Evolutionary conservation across 768 basidiomycete species (phyloP).

Genomic region (Trametes meyenii): DNA sequence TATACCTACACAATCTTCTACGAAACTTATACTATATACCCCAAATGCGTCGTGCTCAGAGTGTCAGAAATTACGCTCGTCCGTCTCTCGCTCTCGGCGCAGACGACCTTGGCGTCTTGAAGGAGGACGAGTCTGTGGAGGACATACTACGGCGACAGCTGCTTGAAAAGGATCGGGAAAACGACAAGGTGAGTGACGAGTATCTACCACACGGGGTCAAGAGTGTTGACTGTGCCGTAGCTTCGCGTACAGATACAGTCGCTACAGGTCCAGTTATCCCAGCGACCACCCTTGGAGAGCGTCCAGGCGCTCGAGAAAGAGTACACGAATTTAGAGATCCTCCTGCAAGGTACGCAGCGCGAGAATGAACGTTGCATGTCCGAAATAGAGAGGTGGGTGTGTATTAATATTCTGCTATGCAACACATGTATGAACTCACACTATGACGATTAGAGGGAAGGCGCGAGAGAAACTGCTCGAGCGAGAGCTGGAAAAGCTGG

Average conservation of each 20-base stretch:
- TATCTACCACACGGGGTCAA: background rate
- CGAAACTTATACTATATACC: background rate
- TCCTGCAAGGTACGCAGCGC: conserved; percentile 78
- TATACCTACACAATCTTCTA: background rate
- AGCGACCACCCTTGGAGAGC: conserved; percentile 68
- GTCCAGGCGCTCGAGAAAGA: conserved; percentile 72
- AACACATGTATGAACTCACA: background rate
- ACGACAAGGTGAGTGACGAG: conserved; percentile 55
- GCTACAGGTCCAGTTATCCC: conserved; percentile 65
- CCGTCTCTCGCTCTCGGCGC: conserved; percentile 50
- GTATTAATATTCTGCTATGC: background rate
- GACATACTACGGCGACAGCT: conserved; percentile 65
- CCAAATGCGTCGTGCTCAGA: conserved; percentile 66
- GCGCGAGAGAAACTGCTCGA: conserved; percentile 79
- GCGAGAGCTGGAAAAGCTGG: conserved; percentile 66
- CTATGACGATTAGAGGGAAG: conserved; percentile 46
- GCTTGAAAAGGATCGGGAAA: conserved; percentile 68
- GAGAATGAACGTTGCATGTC: conserved; percentile 88
- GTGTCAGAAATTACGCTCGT: conserved; percentile 55
- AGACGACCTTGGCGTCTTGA: conserved; percentile 63
- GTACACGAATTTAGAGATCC: conserved; percentile 71
- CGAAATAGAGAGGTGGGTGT: conserved; percentile 68
- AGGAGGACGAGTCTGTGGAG: conserved; percentile 64
- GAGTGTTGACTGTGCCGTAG: conserved; percentile 29
- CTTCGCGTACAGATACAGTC: conserved; percentile 62